phyloP scores from a whole-genome alignment of 2,329 filamentous ascomycete genomes.

The Fusarium luffae region DNA sequence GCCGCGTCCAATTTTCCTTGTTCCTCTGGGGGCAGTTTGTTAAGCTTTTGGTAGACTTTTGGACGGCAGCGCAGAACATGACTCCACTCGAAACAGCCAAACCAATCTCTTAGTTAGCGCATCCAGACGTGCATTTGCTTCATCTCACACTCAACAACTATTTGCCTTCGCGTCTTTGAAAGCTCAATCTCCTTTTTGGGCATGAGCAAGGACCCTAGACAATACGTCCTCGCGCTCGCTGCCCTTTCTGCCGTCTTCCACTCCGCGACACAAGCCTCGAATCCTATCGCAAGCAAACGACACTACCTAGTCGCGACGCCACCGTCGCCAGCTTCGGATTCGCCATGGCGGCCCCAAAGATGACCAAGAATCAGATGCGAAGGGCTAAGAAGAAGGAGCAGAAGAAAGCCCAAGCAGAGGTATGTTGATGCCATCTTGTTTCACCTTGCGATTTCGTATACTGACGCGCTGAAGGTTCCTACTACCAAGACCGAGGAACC shows the following conservation, averaged over 20 bases:
- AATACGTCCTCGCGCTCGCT: slow-evolving; percentile 49
- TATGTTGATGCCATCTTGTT: slow-evolving; percentile 41
- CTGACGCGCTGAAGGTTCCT: slow-evolving; percentile 40
- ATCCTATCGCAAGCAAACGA: slow-evolving; percentile 45
- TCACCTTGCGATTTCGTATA: neutral
- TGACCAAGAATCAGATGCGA: slow-evolving; percentile 93
- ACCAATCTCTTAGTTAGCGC: slow-evolving; percentile 35
- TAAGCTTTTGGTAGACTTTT: slow-evolving; percentile 19
- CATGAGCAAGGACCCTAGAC: slow-evolving; percentile 55
- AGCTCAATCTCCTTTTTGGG: slow-evolving; percentile 23
- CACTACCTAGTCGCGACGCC: slow-evolving; percentile 44
- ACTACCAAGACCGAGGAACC: slow-evolving; percentile 31
- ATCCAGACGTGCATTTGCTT: slow-evolving; percentile 19
- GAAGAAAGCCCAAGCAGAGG: slow-evolving; percentile 74
- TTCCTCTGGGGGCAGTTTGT: neutral
- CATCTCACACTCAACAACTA: slow-evolving; percentile 3
- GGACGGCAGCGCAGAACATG: slow-evolving; percentile 24
- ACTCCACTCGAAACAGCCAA: slow-evolving; percentile 31
- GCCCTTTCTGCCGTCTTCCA: slow-evolving; percentile 53
- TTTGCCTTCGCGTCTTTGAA: neutral
- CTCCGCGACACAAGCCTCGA: slow-evolving; percentile 50
- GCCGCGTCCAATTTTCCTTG: slow-evolving; percentile 3
- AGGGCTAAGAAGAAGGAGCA: slow-evolving; percentile 94
- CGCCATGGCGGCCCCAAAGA: slow-evolving; percentile 74
- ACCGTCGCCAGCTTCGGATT: slow-evolving; percentile 41